Evolutionary conservation across 1,139 yeast genomes (phyloP).

Genomic region (Magnusiomyces magnusii): DNA sequence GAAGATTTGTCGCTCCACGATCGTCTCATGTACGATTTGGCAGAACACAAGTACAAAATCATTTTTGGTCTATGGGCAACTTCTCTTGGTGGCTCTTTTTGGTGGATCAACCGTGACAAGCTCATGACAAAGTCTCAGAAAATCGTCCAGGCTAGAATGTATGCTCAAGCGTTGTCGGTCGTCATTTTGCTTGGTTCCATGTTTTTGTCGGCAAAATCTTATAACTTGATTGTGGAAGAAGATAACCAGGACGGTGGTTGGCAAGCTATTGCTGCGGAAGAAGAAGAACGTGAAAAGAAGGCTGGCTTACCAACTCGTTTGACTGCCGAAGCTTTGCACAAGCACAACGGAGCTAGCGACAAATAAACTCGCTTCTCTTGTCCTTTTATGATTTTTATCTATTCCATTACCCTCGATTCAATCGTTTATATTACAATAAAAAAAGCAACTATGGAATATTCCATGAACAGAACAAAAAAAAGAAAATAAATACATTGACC

Average conservation of each 20-base stretch:
- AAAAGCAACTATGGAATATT: background rate
- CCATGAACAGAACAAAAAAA: too few relatives aligned
- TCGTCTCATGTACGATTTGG: conserved; percentile 14
- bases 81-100: conserved; percentile 80
- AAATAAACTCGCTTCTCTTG: background rate
- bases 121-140: conserved; percentile 75
- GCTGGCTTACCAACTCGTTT: conserved; percentile 13
- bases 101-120: conserved; percentile 63
- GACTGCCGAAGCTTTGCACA: background rate
- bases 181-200: conserved; percentile 32
- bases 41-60: conserved; percentile 61
- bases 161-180: conserved; percentile 69
- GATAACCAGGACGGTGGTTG: conserved; percentile 26
- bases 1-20: conserved; percentile 10
- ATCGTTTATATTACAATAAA: background rate
- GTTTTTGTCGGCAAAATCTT: conserved; percentile 24
- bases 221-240: conserved; percentile 24
- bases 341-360: background rate
- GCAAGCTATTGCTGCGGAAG: conserved; percentile 28
- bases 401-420: background rate
- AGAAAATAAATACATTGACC: background rate
- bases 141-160: conserved; percentile 89
- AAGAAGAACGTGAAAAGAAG: conserved; percentile 24
- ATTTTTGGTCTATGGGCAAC: conserved; percentile 82
- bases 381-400: too few relatives aligned